Conservation (phyloP, 2,329 filamentous ascomycete species). For the Nannizziopsis barbatae region DNA sequence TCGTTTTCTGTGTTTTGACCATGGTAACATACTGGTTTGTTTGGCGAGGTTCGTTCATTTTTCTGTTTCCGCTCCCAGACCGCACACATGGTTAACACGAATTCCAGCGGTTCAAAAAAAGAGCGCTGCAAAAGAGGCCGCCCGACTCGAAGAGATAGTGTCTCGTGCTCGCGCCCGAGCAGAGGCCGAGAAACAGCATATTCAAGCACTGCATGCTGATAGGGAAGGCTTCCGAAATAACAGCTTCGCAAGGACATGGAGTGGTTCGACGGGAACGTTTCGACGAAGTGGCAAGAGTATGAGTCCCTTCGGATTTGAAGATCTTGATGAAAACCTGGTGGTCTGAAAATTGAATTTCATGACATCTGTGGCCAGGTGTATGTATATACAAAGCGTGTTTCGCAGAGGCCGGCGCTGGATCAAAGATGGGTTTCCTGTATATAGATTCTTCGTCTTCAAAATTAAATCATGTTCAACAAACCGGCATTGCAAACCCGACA, state of each 20-base stretch:
- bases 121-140: conserved; percentile 22
- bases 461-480: conserved; percentile 20
- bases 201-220: background rate
- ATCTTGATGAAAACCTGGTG: conserved; percentile 12
- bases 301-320: conserved; percentile 12
- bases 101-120: conserved; percentile 19
- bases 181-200: conserved; percentile 9
- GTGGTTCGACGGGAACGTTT: conserved; percentile 2
- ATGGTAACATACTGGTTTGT: conserved; percentile 27
- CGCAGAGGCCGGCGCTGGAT: too few relatives aligned
- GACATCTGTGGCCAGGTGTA: background rate
- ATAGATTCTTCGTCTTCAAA: too few relatives aligned
- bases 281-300: conserved; percentile 12
- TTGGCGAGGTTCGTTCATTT: conserved; percentile 24
- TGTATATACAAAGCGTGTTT: too few relatives aligned
- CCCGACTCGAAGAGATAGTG: conserved; percentile 24
- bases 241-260: conserved; percentile 1
- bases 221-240: background rate
- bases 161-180: conserved; percentile 6
- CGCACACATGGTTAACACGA: background rate
- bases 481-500: conserved; percentile 26
- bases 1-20: conserved; percentile 24
- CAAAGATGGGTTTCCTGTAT: too few relatives aligned
- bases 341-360: conserved; percentile 7
- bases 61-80: background rate